These are phyloP conservation scores for Triticum monococcum DNA, from an alignment of 176 grass and related monocot species.

Conservation along the genomic window DNA sequence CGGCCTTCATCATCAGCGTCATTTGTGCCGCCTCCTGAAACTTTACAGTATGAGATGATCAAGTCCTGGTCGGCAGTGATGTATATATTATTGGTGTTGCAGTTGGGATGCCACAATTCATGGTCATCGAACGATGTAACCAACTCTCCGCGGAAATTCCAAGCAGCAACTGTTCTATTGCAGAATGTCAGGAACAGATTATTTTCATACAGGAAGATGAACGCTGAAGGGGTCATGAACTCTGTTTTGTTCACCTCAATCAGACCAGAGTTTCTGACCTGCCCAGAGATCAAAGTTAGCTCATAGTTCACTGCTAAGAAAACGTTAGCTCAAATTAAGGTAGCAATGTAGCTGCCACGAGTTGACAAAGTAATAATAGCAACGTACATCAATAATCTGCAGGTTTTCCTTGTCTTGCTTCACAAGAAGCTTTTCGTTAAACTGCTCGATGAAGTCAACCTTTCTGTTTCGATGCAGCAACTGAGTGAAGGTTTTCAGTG, in stretches of 20 bases:
- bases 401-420: constrained; percentile 83
- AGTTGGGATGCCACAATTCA: constrained; percentile 62
- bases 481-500: constrained; percentile 65
- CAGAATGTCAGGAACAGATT: constrained; percentile 77
- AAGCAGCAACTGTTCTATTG: constrained; percentile 60
- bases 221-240: constrained; percentile 77
- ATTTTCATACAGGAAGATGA: constrained; percentile 78
- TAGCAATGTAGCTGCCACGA: background rate
- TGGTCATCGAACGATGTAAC: constrained; percentile 80
- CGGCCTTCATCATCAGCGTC: background rate
- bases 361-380: background rate
- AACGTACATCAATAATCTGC: constrained; percentile 66
- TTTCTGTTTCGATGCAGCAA: constrained; percentile 63
- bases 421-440: constrained; percentile 72
- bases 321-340: constrained; percentile 4
- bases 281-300: constrained; percentile 32
- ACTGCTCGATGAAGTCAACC: constrained; percentile 79
- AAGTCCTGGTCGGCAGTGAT: constrained; percentile 65
- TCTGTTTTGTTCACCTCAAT: constrained; percentile 66
- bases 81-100: constrained; percentile 80
- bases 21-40: constrained; percentile 10
- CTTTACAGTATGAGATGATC: constrained; percentile 71
- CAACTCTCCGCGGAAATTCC: constrained; percentile 69
- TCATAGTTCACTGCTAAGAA: background rate
- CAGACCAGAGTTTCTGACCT: constrained; percentile 60